Evolutionary conservation across 1,139 yeast genomes (phyloP), one percentile per base, ranked within the genome.

Genomic region (Magnusiomyces sp.): DNA sequence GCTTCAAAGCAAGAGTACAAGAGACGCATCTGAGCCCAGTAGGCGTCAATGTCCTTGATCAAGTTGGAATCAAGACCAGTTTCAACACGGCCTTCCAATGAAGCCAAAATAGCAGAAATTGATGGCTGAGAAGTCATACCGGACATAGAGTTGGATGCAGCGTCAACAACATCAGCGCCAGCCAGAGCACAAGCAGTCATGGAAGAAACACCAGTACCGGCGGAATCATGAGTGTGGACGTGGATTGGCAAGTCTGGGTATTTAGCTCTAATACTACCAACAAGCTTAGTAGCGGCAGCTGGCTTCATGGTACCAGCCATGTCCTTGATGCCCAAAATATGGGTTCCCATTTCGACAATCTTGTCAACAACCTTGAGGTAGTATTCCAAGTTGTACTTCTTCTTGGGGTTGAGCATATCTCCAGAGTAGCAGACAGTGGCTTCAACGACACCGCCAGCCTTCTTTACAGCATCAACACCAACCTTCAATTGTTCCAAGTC

Each of bases 291-390:
- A 43, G 98, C 98, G 55, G 98, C 98, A 55, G 80, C 76, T 54
- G 99, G 98, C 72, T 92, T 90, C 74, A 92, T 71, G 54, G 97
- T 90, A 73, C 99, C 99, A 49, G 99, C 99, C 99, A 92, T 92
- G 72, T 92, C 99, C 72, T 92, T 92, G 66, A 92, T 92, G 71
- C 97, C 98, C 62, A 92, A 76, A 64, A 92, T 80, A 69, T 92
- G 98, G 46, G 97, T 92, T 61, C 99, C 99, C 88, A 90, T 83
- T 55, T 72, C 74, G 57, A 92, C 97, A 64, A 92, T 81, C 64
- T 83, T 74, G 60, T 84, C 95, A 56, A 85, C 92, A 55, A 90
- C 81, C 19, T 74, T 74, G 64, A 92, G 66, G 73, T 92, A 92
- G 75, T 92, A 92, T 46, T 81, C 87, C 68, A 94, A 77, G 73